These are phyloP conservation scores for Penicillium tannophilum DNA, from an alignment of 495 filamentous ascomycete species.

Conservation along the genomic window DNA sequence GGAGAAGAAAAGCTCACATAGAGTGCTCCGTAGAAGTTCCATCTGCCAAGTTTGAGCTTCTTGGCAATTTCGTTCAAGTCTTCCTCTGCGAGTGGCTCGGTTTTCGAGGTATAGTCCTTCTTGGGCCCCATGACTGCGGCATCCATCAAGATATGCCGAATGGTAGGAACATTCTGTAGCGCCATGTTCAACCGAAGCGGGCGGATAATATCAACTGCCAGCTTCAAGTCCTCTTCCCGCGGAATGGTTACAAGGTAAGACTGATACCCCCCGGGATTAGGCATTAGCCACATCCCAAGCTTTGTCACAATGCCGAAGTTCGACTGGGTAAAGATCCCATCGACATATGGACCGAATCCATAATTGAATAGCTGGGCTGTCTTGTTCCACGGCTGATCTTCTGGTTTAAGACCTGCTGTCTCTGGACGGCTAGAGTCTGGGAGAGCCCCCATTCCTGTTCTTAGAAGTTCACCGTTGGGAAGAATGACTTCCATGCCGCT, in stretches of 20 bases:
- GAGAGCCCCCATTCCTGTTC: slow-evolving; percentile 61
- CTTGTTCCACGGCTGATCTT: slow-evolving; percentile 10
- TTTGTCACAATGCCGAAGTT: slow-evolving; percentile 62
- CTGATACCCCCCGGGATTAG: slow-evolving; percentile 50
- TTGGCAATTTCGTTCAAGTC: slow-evolving; percentile 39
- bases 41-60: slow-evolving; percentile 44
- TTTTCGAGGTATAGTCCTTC: slow-evolving; percentile 42
- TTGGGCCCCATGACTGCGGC: slow-evolving; percentile 44
- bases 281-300: slow-evolving; percentile 62
- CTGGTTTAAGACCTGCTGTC: not conserved
- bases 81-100: slow-evolving; percentile 42
- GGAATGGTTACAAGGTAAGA: slow-evolving; percentile 55
- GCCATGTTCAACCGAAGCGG: slow-evolving; percentile 49
- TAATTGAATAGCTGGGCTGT: slow-evolving; percentile 53
- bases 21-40: slow-evolving; percentile 58
- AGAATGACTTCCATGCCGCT: slow-evolving; percentile 60
- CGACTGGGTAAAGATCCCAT: slow-evolving; percentile 61
- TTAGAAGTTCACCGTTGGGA: slow-evolving; percentile 54
- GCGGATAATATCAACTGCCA: slow-evolving; percentile 52
- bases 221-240: slow-evolving; percentile 51
- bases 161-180: slow-evolving; percentile 53
- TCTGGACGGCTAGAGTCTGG: not conserved
- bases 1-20: slow-evolving; percentile 32
- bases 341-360: slow-evolving; percentile 57
- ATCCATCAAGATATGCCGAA: slow-evolving; percentile 49